Percentiles rank a stretch among this genome's conserved stretches.
These are phyloP conservation scores for Trametes elegans DNA, from an alignment of 768 basidiomycete genomes.

Conservation along the genomic window DNA sequence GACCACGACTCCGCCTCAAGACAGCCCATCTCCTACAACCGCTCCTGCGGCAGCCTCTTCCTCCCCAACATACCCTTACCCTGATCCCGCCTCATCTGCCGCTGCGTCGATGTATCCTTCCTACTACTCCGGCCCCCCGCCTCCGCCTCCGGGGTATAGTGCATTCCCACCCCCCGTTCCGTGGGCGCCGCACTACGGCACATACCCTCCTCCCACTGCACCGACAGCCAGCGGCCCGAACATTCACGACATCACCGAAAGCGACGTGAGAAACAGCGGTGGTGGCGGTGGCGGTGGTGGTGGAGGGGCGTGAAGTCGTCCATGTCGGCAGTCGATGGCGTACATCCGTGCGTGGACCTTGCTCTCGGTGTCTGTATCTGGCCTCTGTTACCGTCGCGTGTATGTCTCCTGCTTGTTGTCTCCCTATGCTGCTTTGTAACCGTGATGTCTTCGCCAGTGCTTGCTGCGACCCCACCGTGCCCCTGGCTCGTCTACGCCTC, in stretches of 20 bases:
- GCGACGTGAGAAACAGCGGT: constrained; percentile 16
- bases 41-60: background rate
- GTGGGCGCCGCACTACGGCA: constrained; percentile 15
- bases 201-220: constrained; percentile 12
- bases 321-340: background rate
- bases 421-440: background rate
- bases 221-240: constrained; percentile 1
- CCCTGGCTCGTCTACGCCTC: background rate
- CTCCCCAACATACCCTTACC: background rate
- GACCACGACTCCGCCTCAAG: constrained; percentile 14
- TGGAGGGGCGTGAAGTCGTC: constrained; percentile 2
- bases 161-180: constrained; percentile 10
- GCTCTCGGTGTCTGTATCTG: background rate
- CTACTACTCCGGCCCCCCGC: constrained; percentile 15
- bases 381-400: constrained; percentile 2
- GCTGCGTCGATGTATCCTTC: constrained; percentile 12
- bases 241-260: constrained; percentile 16
- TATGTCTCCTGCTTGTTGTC: background rate
- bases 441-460: background rate
- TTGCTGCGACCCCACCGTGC: background rate
- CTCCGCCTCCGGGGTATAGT: constrained; percentile 12
- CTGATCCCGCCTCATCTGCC: background rate
- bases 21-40: constrained; percentile 10
- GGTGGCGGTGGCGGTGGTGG: constrained; percentile 6
- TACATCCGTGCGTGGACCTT: background rate